phyloP scores from a whole-genome alignment of 371 early-diverging fungal species.

The Chytridiales sp. region DNA sequence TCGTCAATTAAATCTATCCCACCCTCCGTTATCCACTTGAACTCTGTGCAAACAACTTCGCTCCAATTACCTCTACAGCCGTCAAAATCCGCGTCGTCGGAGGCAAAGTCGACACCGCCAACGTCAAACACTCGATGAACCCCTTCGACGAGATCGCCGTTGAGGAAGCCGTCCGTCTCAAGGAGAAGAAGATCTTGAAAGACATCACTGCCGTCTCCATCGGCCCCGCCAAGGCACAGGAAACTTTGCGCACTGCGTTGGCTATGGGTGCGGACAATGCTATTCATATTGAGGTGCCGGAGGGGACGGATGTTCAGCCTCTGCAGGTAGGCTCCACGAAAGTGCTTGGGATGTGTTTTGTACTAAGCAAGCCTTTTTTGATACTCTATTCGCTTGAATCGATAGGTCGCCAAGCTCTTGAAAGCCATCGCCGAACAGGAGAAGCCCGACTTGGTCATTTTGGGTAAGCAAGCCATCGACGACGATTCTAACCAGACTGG shows the following conservation, averaged over 20 bases:
- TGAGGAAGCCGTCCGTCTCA: constrained; percentile 92
- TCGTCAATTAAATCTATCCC: too few species aligned
- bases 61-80: too few species aligned
- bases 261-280: constrained; percentile 99
- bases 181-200: constrained; percentile 69
- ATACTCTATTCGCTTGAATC: too few species aligned
- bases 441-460: constrained; percentile 88
- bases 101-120: constrained; percentile 87
- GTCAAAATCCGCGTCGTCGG: constrained; percentile 96
- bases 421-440: constrained; percentile 86
- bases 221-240: constrained; percentile 88
- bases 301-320: constrained; percentile 54
- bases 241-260: constrained; percentile 92
- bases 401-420: constrained; percentile 87
- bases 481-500: constrained; percentile 97
- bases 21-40: too few species aligned
- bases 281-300: constrained; percentile 88
- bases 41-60: too few species aligned
- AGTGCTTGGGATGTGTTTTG: too few species aligned
- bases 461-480: constrained; percentile 99
- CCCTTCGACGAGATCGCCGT: constrained; percentile 98
- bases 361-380: too few species aligned
- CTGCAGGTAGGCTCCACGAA: constrained; percentile 47
- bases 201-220: constrained; percentile 85
- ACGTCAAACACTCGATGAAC: constrained; percentile 98